Base-by-base conservation (phyloP, 805 yeast genomes). In the Wickerhamiella sorbophila region DNA sequence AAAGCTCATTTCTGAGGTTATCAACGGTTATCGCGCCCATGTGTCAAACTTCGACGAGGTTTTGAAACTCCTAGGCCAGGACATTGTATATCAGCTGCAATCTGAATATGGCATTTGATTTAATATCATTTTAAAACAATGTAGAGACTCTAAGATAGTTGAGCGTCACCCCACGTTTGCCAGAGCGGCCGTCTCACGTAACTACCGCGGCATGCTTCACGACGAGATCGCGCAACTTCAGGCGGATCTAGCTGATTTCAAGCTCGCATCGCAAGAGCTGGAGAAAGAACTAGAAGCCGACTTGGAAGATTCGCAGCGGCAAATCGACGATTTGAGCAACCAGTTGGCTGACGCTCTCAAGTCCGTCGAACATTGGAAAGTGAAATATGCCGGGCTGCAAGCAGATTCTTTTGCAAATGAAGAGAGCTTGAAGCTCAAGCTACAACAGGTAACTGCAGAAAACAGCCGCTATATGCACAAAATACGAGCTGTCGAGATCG, bases 221-320 rank as follows among this genome's bases (percentile, higher is more conserved):
- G 61, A 56, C 29, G 66, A 66, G 38, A 61, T 67, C 16, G 58
- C 56, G 22, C 64, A 63, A 48, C 56, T 68, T 12, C 70, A 65
- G 49, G 48, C 47, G 5, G 71, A 67, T 47, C 51, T 69, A 16
- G 56, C 52, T 17, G 73, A 69, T 47, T 66, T 69, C 43, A 66
- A 65, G 44, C 56, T 52, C 18, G 63, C 70, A 4, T 64, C 70
- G 35, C 55, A 59, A 38, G 74, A 68, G 46, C 54, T 69, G 31
- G 73, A 69, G 49, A 55, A 53, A 32, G 73, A 67, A 41, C 53
- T 69, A 27, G 74, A 69, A 51, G 56, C 58, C 42, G 72, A 69
- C 44, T 52, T 65, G 29, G 61, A 50, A n/a, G 61, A 54, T 19
- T 43, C 61, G 18, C 65, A 64, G 18, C 47, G 44, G 33, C 44